phyloP scores from a whole-genome alignment of 495 filamentous ascomycete genomes.

The Hypoxylon cercidicola region DNA sequence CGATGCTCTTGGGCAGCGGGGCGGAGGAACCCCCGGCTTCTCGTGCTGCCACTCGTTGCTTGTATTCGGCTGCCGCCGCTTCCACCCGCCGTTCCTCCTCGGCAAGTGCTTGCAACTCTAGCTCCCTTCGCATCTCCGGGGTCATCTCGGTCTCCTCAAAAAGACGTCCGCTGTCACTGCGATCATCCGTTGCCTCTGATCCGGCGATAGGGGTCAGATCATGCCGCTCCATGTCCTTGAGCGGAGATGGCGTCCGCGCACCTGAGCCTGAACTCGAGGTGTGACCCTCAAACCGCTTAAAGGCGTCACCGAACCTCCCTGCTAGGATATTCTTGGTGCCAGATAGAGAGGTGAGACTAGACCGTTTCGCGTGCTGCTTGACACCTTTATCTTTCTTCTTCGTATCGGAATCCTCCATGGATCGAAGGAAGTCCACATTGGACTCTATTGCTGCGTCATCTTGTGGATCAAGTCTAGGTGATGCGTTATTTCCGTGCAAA shows the following conservation, averaged over 20 bases:
- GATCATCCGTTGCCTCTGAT: conserved; percentile 77
- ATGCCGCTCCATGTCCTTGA: conserved; percentile 61
- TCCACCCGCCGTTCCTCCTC: conserved; percentile 95
- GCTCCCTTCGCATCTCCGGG: conserved; percentile 89
- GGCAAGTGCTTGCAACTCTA: conserved; percentile 84
- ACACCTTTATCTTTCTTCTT: conserved; percentile 74
- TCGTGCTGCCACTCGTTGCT: conserved; percentile 75
- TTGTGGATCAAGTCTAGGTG: conserved; percentile 54
- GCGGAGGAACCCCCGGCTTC: conserved; percentile 54
- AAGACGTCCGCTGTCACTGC: conserved; percentile 71
- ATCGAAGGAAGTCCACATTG: conserved; percentile 86
- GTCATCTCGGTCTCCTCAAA: conserved; percentile 73
- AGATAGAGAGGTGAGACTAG: conserved; percentile 81
- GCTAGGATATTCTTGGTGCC: conserved; percentile 87
- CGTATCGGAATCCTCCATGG: conserved; percentile 76
- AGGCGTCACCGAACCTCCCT: conserved; percentile 94
- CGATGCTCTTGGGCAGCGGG: conserved; percentile 59
- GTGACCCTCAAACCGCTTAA: conserved; percentile 86
- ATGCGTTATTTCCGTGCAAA: conserved; percentile 50
- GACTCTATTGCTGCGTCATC: conserved; percentile 80
- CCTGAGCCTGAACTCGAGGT: conserved; percentile 53
- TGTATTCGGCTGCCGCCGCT: conserved; percentile 90
- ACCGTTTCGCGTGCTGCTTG: conserved; percentile 78
- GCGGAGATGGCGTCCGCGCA: conserved; percentile 64
- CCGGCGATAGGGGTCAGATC: conserved; percentile 77